Conservation (phyloP, 2,329 filamentous ascomycete species). For the Ciborinia camelliae region DNA sequence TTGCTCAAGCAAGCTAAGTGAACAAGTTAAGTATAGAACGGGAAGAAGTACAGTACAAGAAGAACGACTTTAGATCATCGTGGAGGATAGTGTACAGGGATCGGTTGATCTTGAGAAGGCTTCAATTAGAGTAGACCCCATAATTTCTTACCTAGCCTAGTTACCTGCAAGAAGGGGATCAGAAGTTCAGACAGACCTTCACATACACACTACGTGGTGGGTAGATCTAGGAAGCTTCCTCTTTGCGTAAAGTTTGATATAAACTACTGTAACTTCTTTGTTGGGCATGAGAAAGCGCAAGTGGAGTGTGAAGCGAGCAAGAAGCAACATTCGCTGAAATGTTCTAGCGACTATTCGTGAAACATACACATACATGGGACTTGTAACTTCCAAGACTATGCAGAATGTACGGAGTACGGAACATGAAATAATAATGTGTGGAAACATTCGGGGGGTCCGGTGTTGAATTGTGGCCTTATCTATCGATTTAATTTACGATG, state of each 20-base stretch:
- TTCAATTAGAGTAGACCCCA: background rate
- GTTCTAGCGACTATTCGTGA: constrained; percentile 4
- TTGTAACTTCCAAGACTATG: constrained; percentile 13
- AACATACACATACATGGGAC: background rate
- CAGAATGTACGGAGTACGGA: background rate
- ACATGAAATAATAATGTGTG: constrained; percentile 3
- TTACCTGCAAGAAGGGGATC: constrained; percentile 4
- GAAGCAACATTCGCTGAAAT: constrained; percentile 13
- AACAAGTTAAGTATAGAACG: background rate
- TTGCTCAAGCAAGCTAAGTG: background rate
- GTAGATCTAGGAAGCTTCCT: background rate
- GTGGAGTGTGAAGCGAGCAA: constrained; percentile 6
- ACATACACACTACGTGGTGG: background rate
- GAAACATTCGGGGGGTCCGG: constrained; percentile 8
- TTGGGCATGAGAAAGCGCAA: background rate
- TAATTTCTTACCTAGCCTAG: background rate
- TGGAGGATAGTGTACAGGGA: constrained; percentile 7
- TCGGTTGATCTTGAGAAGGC: background rate
- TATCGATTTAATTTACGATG: constrained; percentile 3
- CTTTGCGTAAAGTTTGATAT: constrained; percentile 14
- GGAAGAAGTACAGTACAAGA: background rate
- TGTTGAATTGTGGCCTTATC: constrained; percentile 7
- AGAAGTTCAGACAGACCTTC: background rate
- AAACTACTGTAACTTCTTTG: background rate
- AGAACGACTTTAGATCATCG: background rate